Base-by-base conservation (phyloP, 305 asterid species). In the Fraxinus xanthoxyloides region DNA sequence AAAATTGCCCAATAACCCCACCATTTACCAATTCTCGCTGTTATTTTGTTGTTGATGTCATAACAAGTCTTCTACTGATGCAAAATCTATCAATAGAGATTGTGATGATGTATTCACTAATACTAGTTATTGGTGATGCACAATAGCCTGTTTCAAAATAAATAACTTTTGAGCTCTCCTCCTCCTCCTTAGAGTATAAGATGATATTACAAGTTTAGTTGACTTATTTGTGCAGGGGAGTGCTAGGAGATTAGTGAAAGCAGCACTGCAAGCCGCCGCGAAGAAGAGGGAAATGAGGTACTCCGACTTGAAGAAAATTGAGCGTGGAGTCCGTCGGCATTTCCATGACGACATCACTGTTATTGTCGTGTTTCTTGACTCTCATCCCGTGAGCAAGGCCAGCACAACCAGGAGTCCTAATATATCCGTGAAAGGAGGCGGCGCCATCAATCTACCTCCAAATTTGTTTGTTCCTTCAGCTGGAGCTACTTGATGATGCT, bases 241-340 rank as follows among this genome's bases (percentile, higher is more conserved):
- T 80, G 92, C 92, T 19, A 82, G 84, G 85, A 88, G 90, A 86
- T 82, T 89, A 77, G 90, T 87, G 80, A 90, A 90, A 81, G 84
- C 87, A 82, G 91, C 92, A 56, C 54, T 90, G 61, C 92, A 77
- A 81, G 90, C 84, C 76, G 92, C 92, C 48, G 92, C 92, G 6
- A 90, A 88, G 85, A 90, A 90, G 81, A 85, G 91, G 81, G 92
- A 90, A 77, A 90, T 90, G 92, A 90, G 92, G 69, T 90, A 90
- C 79, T 86, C 92, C 0, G 91, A 90, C 79, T 61, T 90, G 87
- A 90, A 88, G 84, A 88, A 84, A 75, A 90, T 90, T 0, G 90
- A 88, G 32, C 80, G 89, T 0, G 92, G 92, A 73, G 90, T 90
- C 9, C 92, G 92, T 7, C 77, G 92, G 3, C 92, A 89, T 77